Percentiles rank a stretch among this genome's conserved stretches.
Conservation (phyloP, 306 rosid genomes). For the Purshia tridentata region DNA sequence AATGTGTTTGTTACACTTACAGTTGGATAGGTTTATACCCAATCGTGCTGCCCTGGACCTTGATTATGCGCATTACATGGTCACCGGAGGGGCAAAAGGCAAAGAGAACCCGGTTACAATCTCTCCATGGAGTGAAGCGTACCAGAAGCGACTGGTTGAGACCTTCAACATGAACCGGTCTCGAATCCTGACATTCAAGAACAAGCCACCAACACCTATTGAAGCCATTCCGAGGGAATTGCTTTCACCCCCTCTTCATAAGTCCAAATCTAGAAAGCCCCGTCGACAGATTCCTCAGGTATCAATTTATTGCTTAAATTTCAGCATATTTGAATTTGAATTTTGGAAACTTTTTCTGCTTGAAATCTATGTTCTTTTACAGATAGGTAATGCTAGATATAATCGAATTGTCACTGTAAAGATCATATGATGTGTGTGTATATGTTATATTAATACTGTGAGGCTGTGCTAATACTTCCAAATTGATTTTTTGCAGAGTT, state of each 20-base stretch:
- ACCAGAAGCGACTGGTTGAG: slow-evolving; percentile 41
- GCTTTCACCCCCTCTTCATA: slow-evolving; percentile 31
- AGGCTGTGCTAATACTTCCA: slow-evolving; percentile 7
- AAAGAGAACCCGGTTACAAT: slow-evolving; percentile 34
- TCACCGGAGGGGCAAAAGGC: slow-evolving; percentile 35
- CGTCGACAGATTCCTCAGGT: slow-evolving; percentile 56
- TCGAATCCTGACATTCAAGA: slow-evolving; percentile 62
- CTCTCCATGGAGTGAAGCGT: slow-evolving; percentile 40
- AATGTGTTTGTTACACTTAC: not conserved
- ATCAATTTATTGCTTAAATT: not conserved
- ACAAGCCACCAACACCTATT: slow-evolving; percentile 43
- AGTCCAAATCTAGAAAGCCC: slow-evolving; percentile 34
- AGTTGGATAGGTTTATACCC: slow-evolving; percentile 22
- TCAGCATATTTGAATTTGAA: not conserved
- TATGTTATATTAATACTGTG: not conserved
- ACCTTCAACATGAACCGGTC: slow-evolving; percentile 50
- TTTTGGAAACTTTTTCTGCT: not conserved
- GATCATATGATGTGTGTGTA: not conserved
- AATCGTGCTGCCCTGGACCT: slow-evolving; percentile 56
- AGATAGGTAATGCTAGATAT: too few relatives aligned
- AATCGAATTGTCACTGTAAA: not conserved
- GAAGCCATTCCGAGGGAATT: slow-evolving; percentile 34
- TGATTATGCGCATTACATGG: slow-evolving; percentile 48
- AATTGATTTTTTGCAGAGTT: slow-evolving; percentile 36
- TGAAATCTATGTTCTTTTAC: too few relatives aligned